Base-by-base conservation (phyloP, 202 grass and related monocot genomes). In the Panicum virgatum region DNA sequence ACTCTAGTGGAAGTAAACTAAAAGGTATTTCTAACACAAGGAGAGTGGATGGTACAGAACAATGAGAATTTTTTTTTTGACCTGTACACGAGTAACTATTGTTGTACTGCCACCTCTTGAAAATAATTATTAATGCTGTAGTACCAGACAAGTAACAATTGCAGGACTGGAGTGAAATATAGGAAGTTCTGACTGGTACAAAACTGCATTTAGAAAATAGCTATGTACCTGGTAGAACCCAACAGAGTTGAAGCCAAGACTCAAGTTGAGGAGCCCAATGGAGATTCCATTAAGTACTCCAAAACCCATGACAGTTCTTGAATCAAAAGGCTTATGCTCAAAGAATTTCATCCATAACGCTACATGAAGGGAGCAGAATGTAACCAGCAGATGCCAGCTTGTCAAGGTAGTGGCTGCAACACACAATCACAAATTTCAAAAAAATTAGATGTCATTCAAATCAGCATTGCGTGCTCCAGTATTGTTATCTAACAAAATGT, bases 191-290 rank as follows among this genome's bases (percentile, higher is more conserved):
- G 51, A 43, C 25, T 9, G 29, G 48, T 82, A 59, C 34, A 12
- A 78, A 86, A 86, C 47, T 57, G 32, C 60, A 13, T 7, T 56
- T 39, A 61, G 27, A 79, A 85, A 38, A 73, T 78, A 73, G 47
- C 20, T 53, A 12, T 19, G 43, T 86, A 97, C 96, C 96, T 99
- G 96, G 83, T 99, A 99, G 84, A 99, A 99, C 48, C 96, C 96
- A 93, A 99, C 96, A 69, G 96, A 99, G 74, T 99, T 99, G 85
- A 99, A 99, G 54, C 96, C 96, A 62, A 99, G 89, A 86, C 96
- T 96, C 80, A 99, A 88, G 83, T 99, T 99, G 71, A 99, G 90
- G 53, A 99, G 93, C 7, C 96, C 96, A 83, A 99, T 99, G 42
- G 96, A 99, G 87, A 99, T 99, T 52, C 96, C 96, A 59, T 99